Percentiles rank a stretch among this genome's conserved stretches.
phyloP scores from a whole-genome alignment of 73 alveolate species.

The Paramecium bursaria region DNA sequence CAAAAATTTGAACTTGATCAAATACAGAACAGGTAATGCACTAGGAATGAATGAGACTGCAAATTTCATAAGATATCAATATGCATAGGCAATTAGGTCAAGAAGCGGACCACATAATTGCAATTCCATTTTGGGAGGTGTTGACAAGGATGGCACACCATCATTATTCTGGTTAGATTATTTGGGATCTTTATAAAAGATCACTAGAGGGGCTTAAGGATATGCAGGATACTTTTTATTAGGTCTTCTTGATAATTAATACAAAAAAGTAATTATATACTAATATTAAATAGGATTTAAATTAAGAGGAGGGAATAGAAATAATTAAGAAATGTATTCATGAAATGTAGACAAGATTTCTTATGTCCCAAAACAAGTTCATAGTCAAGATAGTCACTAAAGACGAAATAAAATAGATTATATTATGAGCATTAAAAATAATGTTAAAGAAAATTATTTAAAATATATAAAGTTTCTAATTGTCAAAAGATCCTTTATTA shows the following conservation, averaged over 20 bases:
- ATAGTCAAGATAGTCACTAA: constrained; percentile 88
- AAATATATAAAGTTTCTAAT: no score
- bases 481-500: no score
- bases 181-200: constrained; percentile 89
- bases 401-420: constrained; percentile 84
- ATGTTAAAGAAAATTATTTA: no score
- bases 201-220: constrained; percentile 95
- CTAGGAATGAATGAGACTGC: constrained; percentile 90
- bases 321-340: constrained; percentile 83
- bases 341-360: constrained; percentile 89
- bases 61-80: constrained; percentile 83
- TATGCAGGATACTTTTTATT: constrained; percentile 92
- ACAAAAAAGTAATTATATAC: constrained; percentile 71
- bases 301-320: constrained; percentile 89
- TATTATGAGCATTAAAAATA: no score
- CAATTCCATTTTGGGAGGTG: constrained; percentile 90
- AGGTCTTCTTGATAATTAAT: constrained; percentile 91
- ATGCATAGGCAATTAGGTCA: constrained; percentile 68
- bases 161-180: constrained; percentile 94
- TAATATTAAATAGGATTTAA: constrained; percentile 75
- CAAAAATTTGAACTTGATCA: constrained; percentile 84
- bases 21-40: constrained; percentile 83
- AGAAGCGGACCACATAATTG: constrained; percentile 92
- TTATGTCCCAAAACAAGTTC: constrained; percentile 84
- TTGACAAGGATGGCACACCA: constrained; percentile 81